phyloP scores from a whole-genome alignment of 164 flowering plant species.

The Sextonia rubra region DNA sequence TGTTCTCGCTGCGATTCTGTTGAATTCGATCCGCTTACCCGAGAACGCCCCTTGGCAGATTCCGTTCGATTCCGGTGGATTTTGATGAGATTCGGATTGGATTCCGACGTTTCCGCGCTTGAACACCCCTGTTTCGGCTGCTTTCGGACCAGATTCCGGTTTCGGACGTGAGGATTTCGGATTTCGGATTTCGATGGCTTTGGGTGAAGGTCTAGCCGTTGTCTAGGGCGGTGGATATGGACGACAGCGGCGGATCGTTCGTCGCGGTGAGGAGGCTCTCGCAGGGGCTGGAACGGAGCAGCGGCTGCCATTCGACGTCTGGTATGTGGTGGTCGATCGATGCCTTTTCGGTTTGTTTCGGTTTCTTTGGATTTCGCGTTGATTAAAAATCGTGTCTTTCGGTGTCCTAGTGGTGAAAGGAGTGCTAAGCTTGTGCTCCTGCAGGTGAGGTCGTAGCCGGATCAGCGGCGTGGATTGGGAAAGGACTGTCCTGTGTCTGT shows the following conservation, averaged over 20 bases:
- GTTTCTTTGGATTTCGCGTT: too few species aligned
- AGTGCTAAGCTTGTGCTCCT: constrained; percentile 24
- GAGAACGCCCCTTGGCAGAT: not conserved
- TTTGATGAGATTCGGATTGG: not conserved
- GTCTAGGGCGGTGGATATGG: constrained; percentile 7
- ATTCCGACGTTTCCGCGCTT: not conserved
- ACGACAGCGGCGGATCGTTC: constrained; percentile 16
- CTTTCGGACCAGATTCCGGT: not conserved
- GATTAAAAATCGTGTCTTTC: not conserved
- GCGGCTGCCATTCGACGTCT: constrained; percentile 17
- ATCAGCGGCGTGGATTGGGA: constrained; percentile 98
- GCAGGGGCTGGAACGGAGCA: constrained; percentile 14
- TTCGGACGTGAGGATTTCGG: not conserved
- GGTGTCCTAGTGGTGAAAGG: not conserved
- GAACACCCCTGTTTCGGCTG: not conserved
- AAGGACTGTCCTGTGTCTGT: constrained; percentile 98
- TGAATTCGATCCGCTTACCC: too few species aligned
- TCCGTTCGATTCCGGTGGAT: not conserved
- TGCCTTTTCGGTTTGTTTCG: not conserved
- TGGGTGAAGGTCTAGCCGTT: not conserved
- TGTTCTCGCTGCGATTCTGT: too few species aligned
- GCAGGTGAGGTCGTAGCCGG: constrained; percentile 96
- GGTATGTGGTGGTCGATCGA: not conserved
- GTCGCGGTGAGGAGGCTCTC: constrained; percentile 24
- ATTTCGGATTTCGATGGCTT: too few species aligned